Evolutionary conservation across 1,284 basidiomycete species (phyloP).

Genomic region (Fomitiporia mediterranea): DNA sequence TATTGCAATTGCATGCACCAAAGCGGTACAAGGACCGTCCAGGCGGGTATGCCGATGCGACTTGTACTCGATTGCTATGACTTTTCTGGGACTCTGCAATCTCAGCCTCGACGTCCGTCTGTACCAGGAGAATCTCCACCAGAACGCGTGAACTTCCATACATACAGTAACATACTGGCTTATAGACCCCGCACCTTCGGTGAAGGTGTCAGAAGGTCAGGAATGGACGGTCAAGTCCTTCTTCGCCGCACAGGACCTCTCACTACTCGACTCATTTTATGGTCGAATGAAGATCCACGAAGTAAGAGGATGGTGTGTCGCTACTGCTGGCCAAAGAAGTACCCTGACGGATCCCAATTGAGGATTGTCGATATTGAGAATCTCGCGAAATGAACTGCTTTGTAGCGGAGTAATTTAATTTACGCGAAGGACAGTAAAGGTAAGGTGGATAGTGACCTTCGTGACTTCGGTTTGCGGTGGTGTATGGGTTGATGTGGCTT

Average conservation of each 20-base stretch:
- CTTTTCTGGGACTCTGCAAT: slow-evolving; percentile 71
- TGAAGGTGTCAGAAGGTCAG: slow-evolving; percentile 59
- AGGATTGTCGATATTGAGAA: slow-evolving; percentile 59
- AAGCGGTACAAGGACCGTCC: slow-evolving; percentile 65
- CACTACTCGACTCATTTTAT: slow-evolving; percentile 66
- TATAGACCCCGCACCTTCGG: slow-evolving; percentile 75
- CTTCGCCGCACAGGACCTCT: slow-evolving; percentile 80
- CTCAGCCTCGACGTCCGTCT: slow-evolving; percentile 25
- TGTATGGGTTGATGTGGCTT: slow-evolving; percentile 95
- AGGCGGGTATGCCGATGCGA: slow-evolving; percentile 70
- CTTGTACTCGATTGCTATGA: slow-evolving; percentile 85
- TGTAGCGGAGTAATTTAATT: slow-evolving; percentile 60
- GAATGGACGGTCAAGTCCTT: slow-evolving; percentile 86
- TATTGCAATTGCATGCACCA: slow-evolving; percentile 54
- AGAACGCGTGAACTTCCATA: slow-evolving; percentile 70
- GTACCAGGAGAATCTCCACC: slow-evolving; percentile 28
- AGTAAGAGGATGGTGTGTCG: slow-evolving; percentile 54
- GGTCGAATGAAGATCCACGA: slow-evolving; percentile 80
- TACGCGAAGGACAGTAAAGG: slow-evolving; percentile 67
- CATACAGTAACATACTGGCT: slow-evolving; percentile 96
- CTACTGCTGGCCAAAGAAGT: slow-evolving; percentile 56
- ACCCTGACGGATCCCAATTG: slow-evolving; percentile 67
- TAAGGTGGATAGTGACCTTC: slow-evolving; percentile 88
- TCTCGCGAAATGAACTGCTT: slow-evolving; percentile 70
- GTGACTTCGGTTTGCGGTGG: slow-evolving; percentile 86